Percentiles rank a stretch among this genome's conserved stretches.
Conservation (phyloP, 192 early-diverging fungal species). For the Spizellomyces punctatus region DNA sequence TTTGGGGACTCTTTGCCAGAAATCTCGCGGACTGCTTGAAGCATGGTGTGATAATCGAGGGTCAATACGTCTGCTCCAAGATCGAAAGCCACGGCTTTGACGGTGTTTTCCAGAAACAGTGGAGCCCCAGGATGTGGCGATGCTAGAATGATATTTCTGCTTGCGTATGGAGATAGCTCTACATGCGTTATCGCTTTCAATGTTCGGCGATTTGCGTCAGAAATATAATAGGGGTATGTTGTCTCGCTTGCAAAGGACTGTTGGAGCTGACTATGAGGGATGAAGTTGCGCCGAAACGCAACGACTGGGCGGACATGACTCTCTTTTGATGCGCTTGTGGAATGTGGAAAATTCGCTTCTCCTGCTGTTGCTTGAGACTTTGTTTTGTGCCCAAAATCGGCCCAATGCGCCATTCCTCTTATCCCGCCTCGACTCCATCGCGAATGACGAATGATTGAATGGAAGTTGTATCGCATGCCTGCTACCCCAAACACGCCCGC, state of each 20-base stretch:
- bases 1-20: background rate
- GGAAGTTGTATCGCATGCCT: background rate
- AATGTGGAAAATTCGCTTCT: background rate
- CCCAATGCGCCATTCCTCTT: background rate
- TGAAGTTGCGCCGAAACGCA: background rate
- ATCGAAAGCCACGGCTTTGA: constrained; percentile 46
- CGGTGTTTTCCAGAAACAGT: constrained; percentile 35
- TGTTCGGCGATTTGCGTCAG: constrained; percentile 1
- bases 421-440: background rate
- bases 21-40: constrained; percentile 35
- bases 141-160: constrained; percentile 42
- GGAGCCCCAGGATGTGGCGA: constrained; percentile 49
- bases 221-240: constrained; percentile 17
- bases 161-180: background rate
- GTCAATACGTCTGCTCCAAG: constrained; percentile 60
- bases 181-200: constrained; percentile 12
- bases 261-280: background rate
- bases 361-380: background rate
- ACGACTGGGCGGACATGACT: background rate
- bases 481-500: background rate
- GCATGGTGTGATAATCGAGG: constrained; percentile 63
- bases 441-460: background rate
- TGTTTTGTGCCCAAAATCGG: background rate
- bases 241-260: background rate
- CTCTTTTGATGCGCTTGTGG: background rate